Percentiles rank a stretch among this genome's conserved stretches.
phyloP scores from a whole-genome alignment of 202 grass and related monocot species.

The Miscanthus sacchariflorus region DNA sequence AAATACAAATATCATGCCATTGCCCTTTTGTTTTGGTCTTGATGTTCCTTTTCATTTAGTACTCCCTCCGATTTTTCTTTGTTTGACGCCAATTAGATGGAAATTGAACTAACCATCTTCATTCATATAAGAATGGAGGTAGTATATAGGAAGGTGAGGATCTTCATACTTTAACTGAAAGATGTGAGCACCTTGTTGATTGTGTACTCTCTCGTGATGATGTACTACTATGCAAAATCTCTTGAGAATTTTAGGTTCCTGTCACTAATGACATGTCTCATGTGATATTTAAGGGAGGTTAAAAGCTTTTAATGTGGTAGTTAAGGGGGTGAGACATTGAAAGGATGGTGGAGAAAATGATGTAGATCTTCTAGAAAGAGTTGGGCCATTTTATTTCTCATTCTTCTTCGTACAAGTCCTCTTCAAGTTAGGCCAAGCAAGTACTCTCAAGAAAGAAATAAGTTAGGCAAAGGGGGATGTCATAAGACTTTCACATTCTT shows the following conservation, averaged over 20 bases:
- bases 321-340: neutral
- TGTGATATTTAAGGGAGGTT: neutral
- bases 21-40: neutral
- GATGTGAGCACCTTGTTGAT: neutral
- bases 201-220: neutral
- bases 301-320: neutral
- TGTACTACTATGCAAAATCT: neutral
- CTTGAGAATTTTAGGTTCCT: neutral
- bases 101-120: neutral
- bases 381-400: neutral
- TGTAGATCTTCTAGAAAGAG: neutral
- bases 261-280: neutral
- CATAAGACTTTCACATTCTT: neutral
- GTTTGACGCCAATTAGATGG: neutral
- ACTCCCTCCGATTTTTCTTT: neutral
- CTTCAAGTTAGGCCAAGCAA: conserved; percentile 23
- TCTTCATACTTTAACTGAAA: neutral
- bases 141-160: neutral
- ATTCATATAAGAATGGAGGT: neutral
- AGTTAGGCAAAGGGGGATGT: neutral
- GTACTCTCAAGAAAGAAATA: neutral
- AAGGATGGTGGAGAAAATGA: neutral
- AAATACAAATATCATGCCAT: neutral
- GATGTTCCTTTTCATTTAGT: neutral
- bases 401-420: neutral